These are phyloP conservation scores for Hygrophorus pudorinus DNA, from an alignment of 768 basidiomycete species.

Conservation along the genomic window DNA sequence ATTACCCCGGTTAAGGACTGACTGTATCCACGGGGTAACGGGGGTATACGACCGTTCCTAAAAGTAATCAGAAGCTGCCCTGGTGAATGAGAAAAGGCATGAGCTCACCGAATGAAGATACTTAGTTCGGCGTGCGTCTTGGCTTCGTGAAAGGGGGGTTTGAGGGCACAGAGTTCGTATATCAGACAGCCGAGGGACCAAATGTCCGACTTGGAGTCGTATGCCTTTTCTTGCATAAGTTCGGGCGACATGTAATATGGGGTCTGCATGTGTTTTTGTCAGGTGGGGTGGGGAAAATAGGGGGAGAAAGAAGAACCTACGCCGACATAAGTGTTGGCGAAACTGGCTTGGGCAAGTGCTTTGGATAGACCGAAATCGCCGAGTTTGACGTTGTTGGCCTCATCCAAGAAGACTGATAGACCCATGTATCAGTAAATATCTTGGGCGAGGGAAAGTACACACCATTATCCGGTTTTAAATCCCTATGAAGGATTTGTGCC, in stretches of 20 bases:
- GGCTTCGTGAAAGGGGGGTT: constrained; percentile 90
- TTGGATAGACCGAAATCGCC: constrained; percentile 97
- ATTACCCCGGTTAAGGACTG: constrained; percentile 63
- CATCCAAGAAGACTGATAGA: constrained; percentile 76
- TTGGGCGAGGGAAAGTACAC: constrained; percentile 14
- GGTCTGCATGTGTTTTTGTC: constrained; percentile 44
- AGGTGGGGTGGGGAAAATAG: background rate
- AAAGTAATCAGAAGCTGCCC: background rate
- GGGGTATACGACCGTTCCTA: constrained; percentile 86
- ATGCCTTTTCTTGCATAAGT: constrained; percentile 92
- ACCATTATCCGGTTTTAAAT: constrained; percentile 98
- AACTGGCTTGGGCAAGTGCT: constrained; percentile 76
- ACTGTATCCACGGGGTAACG: constrained; percentile 77
- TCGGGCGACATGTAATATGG: constrained; percentile 99
- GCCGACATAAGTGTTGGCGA: constrained; percentile 96
- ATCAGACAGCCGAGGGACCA: constrained; percentile 98
- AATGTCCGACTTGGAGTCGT: constrained; percentile 97
- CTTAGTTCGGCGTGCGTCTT: constrained; percentile 83
- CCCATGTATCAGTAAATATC: background rate
- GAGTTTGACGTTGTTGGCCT: constrained; percentile 78
- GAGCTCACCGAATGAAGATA: constrained; percentile 60
- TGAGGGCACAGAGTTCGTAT: constrained; percentile 90
- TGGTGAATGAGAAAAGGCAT: background rate
- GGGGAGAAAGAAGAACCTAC: constrained; percentile 35
- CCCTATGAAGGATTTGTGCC: constrained; percentile 82